A percentile compares a stretch with the other conserved stretches of the same genome.
Conservation (phyloP, 345 rosid species). For the Salix purpurea region DNA sequence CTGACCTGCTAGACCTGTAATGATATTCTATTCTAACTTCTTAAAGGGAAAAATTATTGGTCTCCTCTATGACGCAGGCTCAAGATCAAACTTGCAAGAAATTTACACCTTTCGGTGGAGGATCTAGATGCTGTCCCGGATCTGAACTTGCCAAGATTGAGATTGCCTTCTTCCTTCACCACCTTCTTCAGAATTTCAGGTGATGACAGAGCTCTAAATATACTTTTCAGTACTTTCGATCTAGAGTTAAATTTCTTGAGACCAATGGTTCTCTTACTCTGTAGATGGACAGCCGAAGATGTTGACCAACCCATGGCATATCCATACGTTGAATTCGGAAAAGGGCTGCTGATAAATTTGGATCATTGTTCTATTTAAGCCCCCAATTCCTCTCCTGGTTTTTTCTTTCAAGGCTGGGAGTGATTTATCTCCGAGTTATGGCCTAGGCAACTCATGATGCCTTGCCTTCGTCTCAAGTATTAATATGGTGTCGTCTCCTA, state of each 20-base stretch:
- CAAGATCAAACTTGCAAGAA: constrained; percentile 48
- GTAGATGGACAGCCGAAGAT: constrained; percentile 42
- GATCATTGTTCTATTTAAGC: constrained; percentile 13
- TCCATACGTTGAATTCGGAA: constrained; percentile 49
- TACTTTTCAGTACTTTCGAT: no score
- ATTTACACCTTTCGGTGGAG: constrained; percentile 62
- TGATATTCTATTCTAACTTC: no score
- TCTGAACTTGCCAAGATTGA: constrained; percentile 63
- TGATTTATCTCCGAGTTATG: neutral
- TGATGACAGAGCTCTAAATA: neutral
- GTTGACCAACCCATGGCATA: constrained; percentile 39
- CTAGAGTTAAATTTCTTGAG: neutral
- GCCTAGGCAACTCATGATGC: no score
- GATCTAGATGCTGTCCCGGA: constrained; percentile 56
- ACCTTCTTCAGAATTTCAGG: constrained; percentile 55
- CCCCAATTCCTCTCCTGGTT: neutral
- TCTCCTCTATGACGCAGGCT: constrained; percentile 17
- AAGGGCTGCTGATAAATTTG: constrained; percentile 35
- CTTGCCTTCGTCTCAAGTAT: no score
- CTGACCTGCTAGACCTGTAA: no score
- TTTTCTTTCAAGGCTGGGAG: neutral
- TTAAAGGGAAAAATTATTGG: no score
- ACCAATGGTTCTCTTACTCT: neutral
- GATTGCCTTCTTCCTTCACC: constrained; percentile 58
- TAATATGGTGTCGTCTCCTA: no score